Evolutionary conservation across 2,329 filamentous ascomycete species (phyloP).

Genomic region (Chaetomiaceae sp.): DNA sequence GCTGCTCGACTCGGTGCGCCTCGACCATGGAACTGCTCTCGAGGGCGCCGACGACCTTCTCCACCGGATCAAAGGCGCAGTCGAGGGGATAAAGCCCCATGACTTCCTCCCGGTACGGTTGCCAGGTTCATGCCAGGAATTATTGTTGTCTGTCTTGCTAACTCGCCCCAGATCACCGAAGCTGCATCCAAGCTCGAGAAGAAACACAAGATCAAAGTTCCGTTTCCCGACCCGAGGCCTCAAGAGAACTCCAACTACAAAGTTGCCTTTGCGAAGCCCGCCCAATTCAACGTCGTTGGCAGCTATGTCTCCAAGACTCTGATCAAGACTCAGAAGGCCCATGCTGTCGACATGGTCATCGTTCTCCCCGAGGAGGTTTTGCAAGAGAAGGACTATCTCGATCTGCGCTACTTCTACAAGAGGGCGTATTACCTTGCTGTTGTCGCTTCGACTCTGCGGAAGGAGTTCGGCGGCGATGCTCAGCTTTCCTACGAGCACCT

Average conservation of each 20-base stretch:
- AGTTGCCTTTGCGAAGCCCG: constrained; percentile 69
- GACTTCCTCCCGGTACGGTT: constrained; percentile 45
- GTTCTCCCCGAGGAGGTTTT: constrained; percentile 78
- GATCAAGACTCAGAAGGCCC: constrained; percentile 53
- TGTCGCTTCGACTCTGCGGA: constrained; percentile 65
- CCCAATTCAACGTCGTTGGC: constrained; percentile 79
- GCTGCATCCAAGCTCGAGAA: constrained; percentile 64
- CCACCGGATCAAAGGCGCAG: constrained; percentile 46
- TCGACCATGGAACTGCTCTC: constrained; percentile 48
- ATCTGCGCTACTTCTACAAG: constrained; percentile 92
- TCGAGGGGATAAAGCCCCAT: constrained; percentile 48
- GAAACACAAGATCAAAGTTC: constrained; percentile 64
- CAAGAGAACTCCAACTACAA: constrained; percentile 74
- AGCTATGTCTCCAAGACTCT: constrained; percentile 78
- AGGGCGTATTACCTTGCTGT: constrained; percentile 86
- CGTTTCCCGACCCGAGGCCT: constrained; percentile 79
- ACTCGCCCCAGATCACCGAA: constrained; percentile 53
- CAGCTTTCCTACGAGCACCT: constrained; percentile 60
- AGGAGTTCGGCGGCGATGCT: constrained; percentile 48
- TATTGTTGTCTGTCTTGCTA: not conserved
- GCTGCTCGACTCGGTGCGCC: constrained; percentile 49
- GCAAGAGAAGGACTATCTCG: constrained; percentile 90
- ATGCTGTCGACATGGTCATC: constrained; percentile 76
- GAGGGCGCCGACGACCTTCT: constrained; percentile 46
- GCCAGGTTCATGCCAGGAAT: too few species aligned